These are phyloP conservation scores for Paraconiothyrium sp. DNA, from an alignment of 2,329 filamentous ascomycete genomes.

Conservation along the genomic window DNA sequence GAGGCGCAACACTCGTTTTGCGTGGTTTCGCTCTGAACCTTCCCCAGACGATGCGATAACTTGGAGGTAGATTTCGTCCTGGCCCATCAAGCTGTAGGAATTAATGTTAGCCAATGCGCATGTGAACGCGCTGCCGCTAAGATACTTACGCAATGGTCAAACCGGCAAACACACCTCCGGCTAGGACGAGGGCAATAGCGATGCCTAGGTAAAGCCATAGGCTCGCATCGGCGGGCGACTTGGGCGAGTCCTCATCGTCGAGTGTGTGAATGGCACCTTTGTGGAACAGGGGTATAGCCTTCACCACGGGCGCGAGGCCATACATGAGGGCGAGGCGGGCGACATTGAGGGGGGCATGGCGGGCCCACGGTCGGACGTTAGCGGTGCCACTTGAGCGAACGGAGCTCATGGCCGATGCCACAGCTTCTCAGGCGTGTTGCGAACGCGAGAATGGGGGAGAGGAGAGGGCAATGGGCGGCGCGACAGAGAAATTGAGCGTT, in stretches of 20 bases:
- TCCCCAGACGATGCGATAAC: constrained; percentile 88
- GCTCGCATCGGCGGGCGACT: constrained; percentile 63
- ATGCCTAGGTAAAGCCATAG: constrained; percentile 84
- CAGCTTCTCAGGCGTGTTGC: constrained; percentile 29
- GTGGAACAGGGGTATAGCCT: constrained; percentile 45
- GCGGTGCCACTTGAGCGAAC: constrained; percentile 28
- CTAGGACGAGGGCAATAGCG: constrained; percentile 81
- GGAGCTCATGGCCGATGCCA: constrained; percentile 43
- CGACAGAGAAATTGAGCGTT: constrained; percentile 14
- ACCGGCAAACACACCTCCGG: constrained; percentile 93
- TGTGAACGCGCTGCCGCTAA: background rate
- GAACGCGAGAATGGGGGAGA: background rate
- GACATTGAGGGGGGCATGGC: constrained; percentile 35
- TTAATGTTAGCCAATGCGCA: constrained; percentile 31
- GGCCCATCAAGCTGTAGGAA: constrained; percentile 66
- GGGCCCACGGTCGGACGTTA: constrained; percentile 42
- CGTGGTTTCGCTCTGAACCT: constrained; percentile 86
- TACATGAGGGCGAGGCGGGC: constrained; percentile 43
- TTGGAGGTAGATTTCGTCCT: constrained; percentile 96
- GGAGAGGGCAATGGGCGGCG: constrained; percentile 22
- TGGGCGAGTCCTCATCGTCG: constrained; percentile 43
- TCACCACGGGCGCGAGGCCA: constrained; percentile 43
- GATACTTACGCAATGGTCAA: constrained; percentile 81
- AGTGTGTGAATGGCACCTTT: constrained; percentile 30
- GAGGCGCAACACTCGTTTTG: constrained; percentile 79